Evolutionary conservation across 441 rosid genomes (phyloP), one percentile per base, ranked within the genome.

Genomic region (Flueggea neowawraea): DNA sequence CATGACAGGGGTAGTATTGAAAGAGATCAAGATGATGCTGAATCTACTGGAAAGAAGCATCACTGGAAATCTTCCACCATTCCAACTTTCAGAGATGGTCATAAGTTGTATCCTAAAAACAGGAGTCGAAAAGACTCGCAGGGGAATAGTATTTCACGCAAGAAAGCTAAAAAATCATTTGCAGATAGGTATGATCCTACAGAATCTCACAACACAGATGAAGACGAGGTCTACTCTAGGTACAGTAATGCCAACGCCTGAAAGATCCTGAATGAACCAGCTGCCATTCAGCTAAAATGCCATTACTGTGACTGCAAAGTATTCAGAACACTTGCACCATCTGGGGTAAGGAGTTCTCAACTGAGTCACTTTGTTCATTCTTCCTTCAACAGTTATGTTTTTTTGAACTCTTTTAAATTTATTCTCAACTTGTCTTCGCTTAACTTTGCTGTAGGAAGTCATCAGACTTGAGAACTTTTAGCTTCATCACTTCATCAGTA

Each of bases 111-210:
- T 63, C 45, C 4, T 56, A 69, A 69, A 47, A 68, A 71, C 55
- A 74, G 69, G 44, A 59, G 52, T 60, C 65, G 4, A 55, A 79
- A 66, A 63, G 69, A 57, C 58, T 63, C 62, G 22, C 65, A 45
- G 43, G 68, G 58, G 31, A 68, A 72, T 33, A 67, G 62, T 52
- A 58, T 60, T 61, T 65, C 73, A 53, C 68, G 73, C 44, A 39
- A 66, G 57, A 28, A 15, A 51, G 63, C 16, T 15, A 69, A 73
- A 52, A 65, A 73, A 70, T 72, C 67, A 64, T 89, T 88, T 78
- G 89, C 78, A 48, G 96, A 91, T 78, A 76, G 99, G 75, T 89
- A 91, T 71, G 76, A 85, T 77, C 98, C 98, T 63, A 75, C 56
- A 56, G 84, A 73, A 70, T 82, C 76, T 53, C 79, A 62, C 33